Conservation (phyloP, 2,329 filamentous ascomycete species). For the Claviceps fusiformis region DNA sequence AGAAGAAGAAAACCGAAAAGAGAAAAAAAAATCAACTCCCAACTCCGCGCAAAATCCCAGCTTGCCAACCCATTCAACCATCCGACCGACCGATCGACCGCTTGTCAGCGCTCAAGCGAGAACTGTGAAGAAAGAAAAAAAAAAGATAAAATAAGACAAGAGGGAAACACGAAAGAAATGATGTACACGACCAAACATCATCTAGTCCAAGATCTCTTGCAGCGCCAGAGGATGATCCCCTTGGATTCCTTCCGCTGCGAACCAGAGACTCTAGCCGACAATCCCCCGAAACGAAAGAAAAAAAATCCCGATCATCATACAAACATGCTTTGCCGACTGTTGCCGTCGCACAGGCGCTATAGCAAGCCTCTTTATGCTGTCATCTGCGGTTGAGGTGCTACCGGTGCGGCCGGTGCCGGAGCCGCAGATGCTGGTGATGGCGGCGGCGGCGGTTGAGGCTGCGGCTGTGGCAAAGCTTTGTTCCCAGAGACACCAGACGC, state of each 20-base stretch:
- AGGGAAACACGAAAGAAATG: neutral
- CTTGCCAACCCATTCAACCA: slow-evolving; percentile 8
- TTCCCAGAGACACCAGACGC: slow-evolving; percentile 7
- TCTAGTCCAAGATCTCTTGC: neutral
- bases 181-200: slow-evolving; percentile 6
- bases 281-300: neutral
- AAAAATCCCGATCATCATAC: slow-evolving; percentile 10
- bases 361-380: slow-evolving; percentile 10
- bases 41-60: slow-evolving; percentile 24
- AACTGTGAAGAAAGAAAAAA: neutral
- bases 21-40: slow-evolving; percentile 13
- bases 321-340: slow-evolving; percentile 4
- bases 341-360: neutral
- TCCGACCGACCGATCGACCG: neutral
- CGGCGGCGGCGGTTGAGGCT: neutral
- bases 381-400: slow-evolving; percentile 12
- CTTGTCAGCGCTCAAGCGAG: neutral
- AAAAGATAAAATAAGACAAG: neutral
- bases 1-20: neutral
- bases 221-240: neutral
- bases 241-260: neutral
- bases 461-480: neutral
- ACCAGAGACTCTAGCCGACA: neutral
- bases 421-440: slow-evolving; percentile 7
- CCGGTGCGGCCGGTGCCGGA: too few relatives aligned